These are phyloP conservation scores for Hippophae rhamnoides DNA, from an alignment of 306 rosid species.

Conservation along the genomic window DNA sequence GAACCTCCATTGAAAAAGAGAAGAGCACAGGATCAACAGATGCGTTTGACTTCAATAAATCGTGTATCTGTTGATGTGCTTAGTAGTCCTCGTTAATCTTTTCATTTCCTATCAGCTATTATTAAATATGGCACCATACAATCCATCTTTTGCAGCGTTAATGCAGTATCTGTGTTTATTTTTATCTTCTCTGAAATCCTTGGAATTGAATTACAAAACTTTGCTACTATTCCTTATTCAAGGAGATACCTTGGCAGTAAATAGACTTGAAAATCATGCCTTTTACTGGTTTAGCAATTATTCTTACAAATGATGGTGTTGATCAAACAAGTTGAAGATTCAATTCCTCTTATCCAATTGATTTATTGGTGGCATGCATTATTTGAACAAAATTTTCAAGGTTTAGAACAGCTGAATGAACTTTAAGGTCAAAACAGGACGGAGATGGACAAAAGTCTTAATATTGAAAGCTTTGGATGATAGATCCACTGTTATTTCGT, in stretches of 20 bases:
- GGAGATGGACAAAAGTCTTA: too few relatives aligned
- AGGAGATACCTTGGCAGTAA: conserved; percentile 20
- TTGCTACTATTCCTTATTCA: conserved; percentile 8
- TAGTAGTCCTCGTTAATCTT: conserved; percentile 47
- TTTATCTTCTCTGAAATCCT: conserved; percentile 29
- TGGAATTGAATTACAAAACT: conserved; percentile 26
- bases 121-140: conserved; percentile 31
- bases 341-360: too few relatives aligned
- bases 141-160: conserved; percentile 27
- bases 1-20: conserved; percentile 50
- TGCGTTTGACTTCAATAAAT: conserved; percentile 41
- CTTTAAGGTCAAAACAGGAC: too few relatives aligned
- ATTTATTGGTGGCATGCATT: too few relatives aligned
- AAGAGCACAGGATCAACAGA: conserved; percentile 57
- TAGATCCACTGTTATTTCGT: too few relatives aligned
- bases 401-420: too few relatives aligned
- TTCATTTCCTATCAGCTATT: conserved; percentile 33
- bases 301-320: background rate
- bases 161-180: conserved; percentile 25
- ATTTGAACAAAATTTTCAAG: too few relatives aligned
- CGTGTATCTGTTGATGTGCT: conserved; percentile 41
- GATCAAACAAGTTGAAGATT: too few relatives aligned
- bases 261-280: background rate
- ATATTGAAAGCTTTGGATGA: too few relatives aligned
- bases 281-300: background rate